These are phyloP conservation scores for Schizophyllum amplum DNA, from an alignment of 1,284 basidiomycete species.

Conservation along the genomic window DNA sequence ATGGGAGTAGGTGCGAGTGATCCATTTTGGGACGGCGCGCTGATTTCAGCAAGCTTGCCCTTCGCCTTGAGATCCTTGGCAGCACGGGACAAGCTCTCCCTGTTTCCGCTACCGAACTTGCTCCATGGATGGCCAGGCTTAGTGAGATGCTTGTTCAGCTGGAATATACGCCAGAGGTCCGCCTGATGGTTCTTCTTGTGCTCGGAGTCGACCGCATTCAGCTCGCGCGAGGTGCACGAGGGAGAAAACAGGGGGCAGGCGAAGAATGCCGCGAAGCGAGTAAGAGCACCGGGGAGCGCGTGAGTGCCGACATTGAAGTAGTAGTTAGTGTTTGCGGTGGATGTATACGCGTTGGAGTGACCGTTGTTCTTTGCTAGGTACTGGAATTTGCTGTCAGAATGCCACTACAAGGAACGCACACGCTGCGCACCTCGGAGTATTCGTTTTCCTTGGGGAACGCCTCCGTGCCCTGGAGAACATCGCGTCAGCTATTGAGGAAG, in stretches of 20 bases:
- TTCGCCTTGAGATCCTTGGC: slow-evolving; percentile 48
- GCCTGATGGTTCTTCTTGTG: slow-evolving; percentile 96
- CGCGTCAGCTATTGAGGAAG: slow-evolving; percentile 12
- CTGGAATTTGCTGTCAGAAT: slow-evolving; percentile 24
- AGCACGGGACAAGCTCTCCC: slow-evolving; percentile 72
- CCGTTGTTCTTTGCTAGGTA: slow-evolving; percentile 91
- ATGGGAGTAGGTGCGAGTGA: slow-evolving; percentile 34
- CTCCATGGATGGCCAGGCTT: slow-evolving; percentile 80
- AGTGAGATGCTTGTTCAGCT: slow-evolving; percentile 88
- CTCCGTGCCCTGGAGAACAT: slow-evolving; percentile 71
- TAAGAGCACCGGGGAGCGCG: slow-evolving; percentile 79
- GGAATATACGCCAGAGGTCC: slow-evolving; percentile 96
- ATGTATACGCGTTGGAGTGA: slow-evolving; percentile 90
- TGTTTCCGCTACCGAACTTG: slow-evolving; percentile 93
- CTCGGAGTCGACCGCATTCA: slow-evolving; percentile 97
- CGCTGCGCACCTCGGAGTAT: slow-evolving; percentile 64
- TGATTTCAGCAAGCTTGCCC: slow-evolving; percentile 27
- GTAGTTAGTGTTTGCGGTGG: slow-evolving; percentile 91
- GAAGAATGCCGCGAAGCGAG: slow-evolving; percentile 94
- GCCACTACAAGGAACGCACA: slow-evolving; percentile 2
- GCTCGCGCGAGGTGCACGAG: slow-evolving; percentile 88
- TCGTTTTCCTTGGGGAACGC: slow-evolving; percentile 90
- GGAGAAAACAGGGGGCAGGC: slow-evolving; percentile 87
- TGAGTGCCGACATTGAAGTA: slow-evolving; percentile 87
- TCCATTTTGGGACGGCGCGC: slow-evolving; percentile 16